A percentile compares a stretch with the other conserved stretches of the same genome.
Conservation (phyloP, 192 early-diverging fungal species). For the Backusella mclennaniae region DNA sequence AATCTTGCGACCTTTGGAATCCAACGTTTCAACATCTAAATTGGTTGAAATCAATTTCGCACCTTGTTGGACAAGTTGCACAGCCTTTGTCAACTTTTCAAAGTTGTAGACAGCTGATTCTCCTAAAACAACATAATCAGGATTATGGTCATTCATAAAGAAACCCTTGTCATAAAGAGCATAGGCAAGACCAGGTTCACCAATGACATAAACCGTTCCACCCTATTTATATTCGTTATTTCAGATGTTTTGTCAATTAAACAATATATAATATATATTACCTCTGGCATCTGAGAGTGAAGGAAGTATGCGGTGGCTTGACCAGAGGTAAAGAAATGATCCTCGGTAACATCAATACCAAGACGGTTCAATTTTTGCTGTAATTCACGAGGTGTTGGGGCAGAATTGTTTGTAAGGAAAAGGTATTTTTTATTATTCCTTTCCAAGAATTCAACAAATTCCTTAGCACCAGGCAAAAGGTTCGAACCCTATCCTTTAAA, state of each 20-base stretch:
- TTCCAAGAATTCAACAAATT: slow-evolving; percentile 52
- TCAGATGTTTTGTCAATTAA: neutral
- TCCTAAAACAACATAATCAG: slow-evolving; percentile 62
- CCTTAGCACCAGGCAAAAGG: slow-evolving; percentile 54
- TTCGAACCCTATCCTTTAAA: slow-evolving; percentile 31
- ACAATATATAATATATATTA: neutral
- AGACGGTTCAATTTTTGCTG: slow-evolving; percentile 48
- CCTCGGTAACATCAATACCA: slow-evolving; percentile 46
- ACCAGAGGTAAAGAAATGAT: slow-evolving; percentile 57
- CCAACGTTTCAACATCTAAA: slow-evolving; percentile 52
- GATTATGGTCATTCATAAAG: slow-evolving; percentile 55
- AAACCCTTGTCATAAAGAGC: slow-evolving; percentile 59
- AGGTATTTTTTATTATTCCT: slow-evolving; percentile 53
- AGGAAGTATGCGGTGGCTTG: slow-evolving; percentile 57
- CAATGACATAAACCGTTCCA: slow-evolving; percentile 53
- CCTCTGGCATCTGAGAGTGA: slow-evolving; percentile 48
- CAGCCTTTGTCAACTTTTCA: slow-evolving; percentile 53
- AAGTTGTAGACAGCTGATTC: slow-evolving; percentile 51
- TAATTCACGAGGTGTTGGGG: slow-evolving; percentile 57
- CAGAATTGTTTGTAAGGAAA: slow-evolving; percentile 62
- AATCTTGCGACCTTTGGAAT: slow-evolving; percentile 42
- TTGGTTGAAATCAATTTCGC: slow-evolving; percentile 63
- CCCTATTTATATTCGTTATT: slow-evolving; percentile 9
- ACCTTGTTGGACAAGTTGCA: slow-evolving; percentile 49
- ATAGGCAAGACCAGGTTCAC: slow-evolving; percentile 55